These are phyloP conservation scores for Gelatoporia subvermispora DNA, from an alignment of 768 basidiomycete species.

Conservation along the genomic window DNA sequence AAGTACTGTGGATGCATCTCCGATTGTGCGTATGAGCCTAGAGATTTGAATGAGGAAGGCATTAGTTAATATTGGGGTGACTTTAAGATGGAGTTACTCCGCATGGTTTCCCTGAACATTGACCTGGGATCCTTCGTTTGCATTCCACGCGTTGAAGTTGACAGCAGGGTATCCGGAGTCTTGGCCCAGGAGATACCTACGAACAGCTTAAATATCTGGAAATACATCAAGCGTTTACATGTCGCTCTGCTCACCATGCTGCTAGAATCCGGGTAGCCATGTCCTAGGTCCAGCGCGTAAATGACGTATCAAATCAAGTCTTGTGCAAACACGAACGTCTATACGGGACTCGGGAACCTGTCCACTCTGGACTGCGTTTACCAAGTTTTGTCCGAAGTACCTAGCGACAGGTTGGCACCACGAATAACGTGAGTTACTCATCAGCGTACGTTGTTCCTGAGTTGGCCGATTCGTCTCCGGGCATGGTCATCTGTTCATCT, in stretches of 20 bases:
- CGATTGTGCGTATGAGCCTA: conserved; percentile 36
- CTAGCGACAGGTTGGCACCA: conserved; percentile 16
- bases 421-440: neutral
- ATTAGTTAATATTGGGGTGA: neutral
- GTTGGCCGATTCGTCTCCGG: conserved; percentile 44
- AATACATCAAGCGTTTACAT: neutral
- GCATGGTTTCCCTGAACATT: conserved; percentile 38
- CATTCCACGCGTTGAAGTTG: conserved; percentile 53
- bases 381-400: conserved; percentile 60
- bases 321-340: conserved; percentile 23
- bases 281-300: conserved; percentile 28
- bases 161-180: conserved; percentile 47
- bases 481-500: conserved; percentile 62
- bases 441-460: conserved; percentile 13
- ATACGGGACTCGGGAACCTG: conserved; percentile 53
- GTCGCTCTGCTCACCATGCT: conserved; percentile 37
- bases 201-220: neutral
- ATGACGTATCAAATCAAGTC: too few species aligned
- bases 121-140: conserved; percentile 28
- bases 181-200: conserved; percentile 44
- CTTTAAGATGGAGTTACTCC: conserved; percentile 3
- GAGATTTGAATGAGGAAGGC: neutral
- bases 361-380: conserved; percentile 54
- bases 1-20: conserved; percentile 56
- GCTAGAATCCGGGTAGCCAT: conserved; percentile 71